Evolutionary conservation across 805 yeast genomes (phyloP), one percentile per base, ranked within the genome.

Genomic region (Jamesozyma jinghongensis): DNA sequence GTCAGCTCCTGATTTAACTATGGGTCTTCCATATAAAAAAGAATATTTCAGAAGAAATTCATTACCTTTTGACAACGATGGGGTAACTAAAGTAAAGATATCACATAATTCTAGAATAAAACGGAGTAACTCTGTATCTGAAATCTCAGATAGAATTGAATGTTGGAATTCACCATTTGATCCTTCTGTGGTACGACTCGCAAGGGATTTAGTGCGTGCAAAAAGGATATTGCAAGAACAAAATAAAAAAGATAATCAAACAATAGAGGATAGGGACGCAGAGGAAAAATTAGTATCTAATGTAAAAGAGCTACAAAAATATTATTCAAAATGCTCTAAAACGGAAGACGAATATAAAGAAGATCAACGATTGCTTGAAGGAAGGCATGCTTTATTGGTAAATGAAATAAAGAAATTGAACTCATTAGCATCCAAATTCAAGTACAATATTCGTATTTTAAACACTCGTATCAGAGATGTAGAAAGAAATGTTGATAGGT

Each of bases 391-490:
- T 6, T 14, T 17, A 13, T 29, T 39, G 12, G 58, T 64, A 6
- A 54, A 61, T 22, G 73, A 70, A 43, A 54, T 71, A 39, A 56
- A 61, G 19, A 81, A 78, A 44, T 62, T 78, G 14, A 74, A 72
- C 38, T 71, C 79, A 7, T 61, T 75, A 38, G 71, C 75, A 27
- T 78, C 84, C 3, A 66, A 79, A 45, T 56, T 83, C 38, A 74
- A 76, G 49, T 83, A 83, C 56, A 90, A 83, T 53, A 63, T 78
- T 34, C 61, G 82, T 17, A 63, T 79, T 32, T 57, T 83, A 25
- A 70, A 70, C 26, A 70, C 73, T 18, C 77, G 81, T 48, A 70
- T 83, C 36, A 70, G 74, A 34, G 92, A 83, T 50, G 79, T 81
- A 6, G 84, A 79, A 49, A 79, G 77, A 20, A 70, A 78, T 34